Evolutionary conservation across 352 stramenopile genomes (phyloP).

Genomic region (Pythium folliculosum): DNA sequence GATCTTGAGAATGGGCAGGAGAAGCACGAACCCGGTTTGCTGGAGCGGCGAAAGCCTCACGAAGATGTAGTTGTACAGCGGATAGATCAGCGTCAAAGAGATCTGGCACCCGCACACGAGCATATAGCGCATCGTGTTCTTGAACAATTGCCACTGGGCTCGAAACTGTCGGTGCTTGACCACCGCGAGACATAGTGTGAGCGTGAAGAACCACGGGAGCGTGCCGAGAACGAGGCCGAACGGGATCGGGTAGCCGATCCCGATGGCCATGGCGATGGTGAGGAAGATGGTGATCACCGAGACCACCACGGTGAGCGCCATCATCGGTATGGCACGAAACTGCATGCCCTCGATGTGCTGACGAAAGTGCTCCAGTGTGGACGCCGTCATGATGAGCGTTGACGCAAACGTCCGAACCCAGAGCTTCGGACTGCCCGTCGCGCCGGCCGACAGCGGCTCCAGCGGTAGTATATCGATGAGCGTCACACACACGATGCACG

Average conservation of each 20-base stretch:
- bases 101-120: slow-evolving; percentile 18
- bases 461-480: slow-evolving; percentile 16
- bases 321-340: neutral
- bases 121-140: slow-evolving; percentile 13
- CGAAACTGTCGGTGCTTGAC: slow-evolving; percentile 8
- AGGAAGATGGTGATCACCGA: slow-evolving; percentile 12
- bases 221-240: slow-evolving; percentile 15
- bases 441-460: slow-evolving; percentile 11
- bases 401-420: slow-evolving; percentile 21
- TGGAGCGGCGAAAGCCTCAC: slow-evolving; percentile 22
- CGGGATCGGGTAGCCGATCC: slow-evolving; percentile 18
- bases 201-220: slow-evolving; percentile 17
- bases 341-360: slow-evolving; percentile 18
- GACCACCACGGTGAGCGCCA: slow-evolving; percentile 5
- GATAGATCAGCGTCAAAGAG: slow-evolving; percentile 35
- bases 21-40: slow-evolving; percentile 37
- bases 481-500: slow-evolving; percentile 10
- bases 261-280: slow-evolving; percentile 9
- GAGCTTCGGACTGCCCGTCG: slow-evolving; percentile 6
- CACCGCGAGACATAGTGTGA: neutral
- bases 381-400: slow-evolving; percentile 9
- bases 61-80: slow-evolving; percentile 45
- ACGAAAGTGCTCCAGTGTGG: slow-evolving; percentile 15
- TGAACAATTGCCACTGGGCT: neutral
- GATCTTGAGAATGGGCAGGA: slow-evolving; percentile 48